phyloP scores from a whole-genome alignment of 768 basidiomycete genomes.

The Ramaria rubella region DNA sequence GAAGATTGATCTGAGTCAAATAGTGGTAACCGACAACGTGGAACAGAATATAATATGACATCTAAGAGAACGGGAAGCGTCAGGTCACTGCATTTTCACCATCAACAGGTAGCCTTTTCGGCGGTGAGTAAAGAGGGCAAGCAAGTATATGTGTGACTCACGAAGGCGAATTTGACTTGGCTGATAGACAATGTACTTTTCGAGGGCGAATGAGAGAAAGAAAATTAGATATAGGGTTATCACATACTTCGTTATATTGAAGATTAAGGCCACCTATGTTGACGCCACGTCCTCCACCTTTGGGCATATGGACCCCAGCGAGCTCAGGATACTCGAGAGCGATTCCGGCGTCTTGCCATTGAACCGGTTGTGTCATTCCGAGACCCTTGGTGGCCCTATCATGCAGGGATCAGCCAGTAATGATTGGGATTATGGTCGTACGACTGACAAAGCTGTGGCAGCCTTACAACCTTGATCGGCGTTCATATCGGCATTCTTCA shows the following conservation, averaged over 20 bases:
- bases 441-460: conserved; percentile 31
- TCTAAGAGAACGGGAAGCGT: too few species aligned
- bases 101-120: conserved; percentile 40
- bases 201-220: conserved; percentile 1
- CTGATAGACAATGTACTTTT: conserved; percentile 58
- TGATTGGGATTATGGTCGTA: background rate
- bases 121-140: background rate
- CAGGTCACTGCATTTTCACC: conserved; percentile 38
- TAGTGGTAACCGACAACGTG: too few species aligned
- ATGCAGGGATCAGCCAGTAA: background rate
- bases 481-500: conserved; percentile 37
- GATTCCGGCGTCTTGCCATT: conserved; percentile 55
- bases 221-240: background rate
- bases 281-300: conserved; percentile 37
- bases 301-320: conserved; percentile 54
- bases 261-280: conserved; percentile 26
- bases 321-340: conserved; percentile 44
- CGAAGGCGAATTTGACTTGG: conserved; percentile 49
- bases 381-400: conserved; percentile 49
- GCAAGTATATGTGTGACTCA: conserved; percentile 11
- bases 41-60: too few species aligned
- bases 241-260: conserved; percentile 52
- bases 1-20: too few species aligned
- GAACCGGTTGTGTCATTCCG: conserved; percentile 43
- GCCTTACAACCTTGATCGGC: conserved; percentile 44